phyloP scores from a whole-genome alignment of 1,139 yeast genomes.

The Blastobotrys elegans region DNA sequence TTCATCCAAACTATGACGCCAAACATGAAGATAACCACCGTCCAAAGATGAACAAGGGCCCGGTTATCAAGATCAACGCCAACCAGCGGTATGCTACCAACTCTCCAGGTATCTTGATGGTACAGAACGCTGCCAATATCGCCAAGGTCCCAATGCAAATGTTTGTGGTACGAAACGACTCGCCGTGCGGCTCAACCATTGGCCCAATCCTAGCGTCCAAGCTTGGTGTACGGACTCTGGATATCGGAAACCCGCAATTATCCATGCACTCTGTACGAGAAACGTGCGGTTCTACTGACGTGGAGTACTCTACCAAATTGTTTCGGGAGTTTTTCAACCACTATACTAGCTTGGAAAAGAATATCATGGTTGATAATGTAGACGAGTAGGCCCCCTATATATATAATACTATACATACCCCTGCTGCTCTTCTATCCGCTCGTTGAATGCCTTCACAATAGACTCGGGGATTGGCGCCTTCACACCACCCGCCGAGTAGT shows the following conservation, averaged over 20 bases:
- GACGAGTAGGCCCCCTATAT: background rate
- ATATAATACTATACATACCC: background rate
- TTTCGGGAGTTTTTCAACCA: conserved; percentile 56
- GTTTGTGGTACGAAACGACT: conserved; percentile 86
- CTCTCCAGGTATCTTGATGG: conserved; percentile 77
- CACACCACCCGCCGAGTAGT: conserved; percentile 29
- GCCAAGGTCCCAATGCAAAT: conserved; percentile 52
- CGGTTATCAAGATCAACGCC: conserved; percentile 89
- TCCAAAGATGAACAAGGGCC: conserved; percentile 82
- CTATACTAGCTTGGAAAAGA: conserved; percentile 25
- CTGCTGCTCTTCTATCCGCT: conserved; percentile 7
- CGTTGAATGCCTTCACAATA: conserved; percentile 19
- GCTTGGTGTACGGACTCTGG: conserved; percentile 84
- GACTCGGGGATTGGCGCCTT: conserved; percentile 31
- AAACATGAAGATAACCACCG: conserved; percentile 73
- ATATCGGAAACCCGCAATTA: conserved; percentile 89
- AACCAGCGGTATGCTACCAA: conserved; percentile 94
- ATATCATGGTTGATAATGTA: conserved; percentile 23
- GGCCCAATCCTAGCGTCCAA: conserved; percentile 91
- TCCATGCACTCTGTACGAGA: conserved; percentile 96
- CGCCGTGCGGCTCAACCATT: conserved; percentile 94
- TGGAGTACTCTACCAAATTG: conserved; percentile 55
- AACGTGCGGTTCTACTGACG: conserved; percentile 80
- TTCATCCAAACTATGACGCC: conserved; percentile 82
- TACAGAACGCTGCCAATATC: conserved; percentile 64